phyloP scores from a whole-genome alignment of 352 stramenopile species.

The Pythium rishiriense region DNA sequence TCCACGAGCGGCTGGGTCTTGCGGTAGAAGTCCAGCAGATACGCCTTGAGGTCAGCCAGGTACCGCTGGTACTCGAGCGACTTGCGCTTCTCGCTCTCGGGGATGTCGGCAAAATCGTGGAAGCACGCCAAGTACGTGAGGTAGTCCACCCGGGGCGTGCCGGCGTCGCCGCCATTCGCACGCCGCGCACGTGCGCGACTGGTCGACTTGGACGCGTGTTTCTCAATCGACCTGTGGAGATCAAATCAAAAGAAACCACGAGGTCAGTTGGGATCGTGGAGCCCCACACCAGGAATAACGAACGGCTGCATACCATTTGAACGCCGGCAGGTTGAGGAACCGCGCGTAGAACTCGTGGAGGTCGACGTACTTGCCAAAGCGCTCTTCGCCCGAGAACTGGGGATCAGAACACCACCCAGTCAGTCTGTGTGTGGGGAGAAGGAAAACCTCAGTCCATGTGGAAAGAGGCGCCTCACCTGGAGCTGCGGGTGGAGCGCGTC shows the following conservation, averaged over 20 bases:
- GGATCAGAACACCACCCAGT: not conserved
- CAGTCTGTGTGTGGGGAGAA: too few relatives aligned
- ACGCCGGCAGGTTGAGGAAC: slow-evolving; percentile 74
- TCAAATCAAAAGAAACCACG: too few relatives aligned
- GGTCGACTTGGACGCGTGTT: slow-evolving; percentile 20
- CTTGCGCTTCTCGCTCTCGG: slow-evolving; percentile 53
- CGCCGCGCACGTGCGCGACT: slow-evolving; percentile 19
- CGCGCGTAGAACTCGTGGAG: slow-evolving; percentile 80
- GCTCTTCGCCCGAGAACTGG: slow-evolving; percentile 88
- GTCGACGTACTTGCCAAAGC: slow-evolving; percentile 90
- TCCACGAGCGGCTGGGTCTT: slow-evolving; percentile 88
- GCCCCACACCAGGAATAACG: too few relatives aligned
- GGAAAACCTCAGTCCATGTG: too few relatives aligned
- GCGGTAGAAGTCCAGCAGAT: slow-evolving; percentile 86
- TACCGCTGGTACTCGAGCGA: slow-evolving; percentile 67
- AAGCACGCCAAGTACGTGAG: slow-evolving; percentile 71
- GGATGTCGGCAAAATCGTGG: slow-evolving; percentile 64
- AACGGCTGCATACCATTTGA: slow-evolving; percentile 39
- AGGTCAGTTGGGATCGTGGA: too few relatives aligned
- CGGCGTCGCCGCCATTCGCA: slow-evolving; percentile 20
- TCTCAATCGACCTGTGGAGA: slow-evolving; percentile 28
- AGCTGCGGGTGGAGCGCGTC: slow-evolving; percentile 65
- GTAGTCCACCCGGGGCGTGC: slow-evolving; percentile 52
- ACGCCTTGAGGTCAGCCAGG: slow-evolving; percentile 70
- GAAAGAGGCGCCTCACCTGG: slow-evolving; percentile 31